phyloP scores from a whole-genome alignment of 2,329 filamentous ascomycete species.

The Bimuria novae-zelandiae region DNA sequence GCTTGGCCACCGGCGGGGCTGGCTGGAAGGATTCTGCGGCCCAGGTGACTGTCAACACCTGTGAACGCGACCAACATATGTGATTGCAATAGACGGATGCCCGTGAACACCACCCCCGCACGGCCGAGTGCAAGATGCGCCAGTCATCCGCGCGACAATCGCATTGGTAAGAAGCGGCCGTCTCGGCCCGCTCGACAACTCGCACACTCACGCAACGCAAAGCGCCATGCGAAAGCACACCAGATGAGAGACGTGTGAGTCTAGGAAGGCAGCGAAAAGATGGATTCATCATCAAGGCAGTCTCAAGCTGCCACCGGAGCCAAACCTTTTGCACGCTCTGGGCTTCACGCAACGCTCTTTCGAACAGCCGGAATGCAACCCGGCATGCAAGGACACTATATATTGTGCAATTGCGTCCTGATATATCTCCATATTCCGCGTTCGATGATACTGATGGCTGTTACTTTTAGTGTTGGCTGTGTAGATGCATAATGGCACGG shows the following conservation, averaged over 20 bases:
- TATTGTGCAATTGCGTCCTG: no score
- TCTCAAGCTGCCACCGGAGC: slow-evolving; percentile 3
- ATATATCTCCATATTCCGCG: no score
- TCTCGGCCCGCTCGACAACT: slow-evolving; percentile 12
- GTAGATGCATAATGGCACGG: no score
- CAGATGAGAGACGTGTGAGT: slow-evolving; percentile 4
- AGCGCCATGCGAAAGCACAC: slow-evolving; percentile 21
- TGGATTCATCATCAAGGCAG: neutral
- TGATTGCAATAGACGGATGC: no score
- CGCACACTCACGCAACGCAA: slow-evolving; percentile 18
- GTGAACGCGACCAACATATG: neutral
- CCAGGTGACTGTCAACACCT: no score
- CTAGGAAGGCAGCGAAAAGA: slow-evolving; percentile 18
- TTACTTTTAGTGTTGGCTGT: no score
- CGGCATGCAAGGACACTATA: no score
- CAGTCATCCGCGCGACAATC: neutral
- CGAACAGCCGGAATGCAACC: neutral
- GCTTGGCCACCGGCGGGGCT: slow-evolving; percentile 2
- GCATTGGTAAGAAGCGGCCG: neutral
- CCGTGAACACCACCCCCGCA: no score
- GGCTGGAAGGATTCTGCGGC: neutral
- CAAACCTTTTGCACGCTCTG: no score
- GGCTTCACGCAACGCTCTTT: neutral
- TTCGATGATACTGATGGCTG: no score
- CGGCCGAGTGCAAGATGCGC: no score